Evolutionary conservation across 345 rosid genomes (phyloP).

Genomic region (Bretschneidera sinensis): DNA sequence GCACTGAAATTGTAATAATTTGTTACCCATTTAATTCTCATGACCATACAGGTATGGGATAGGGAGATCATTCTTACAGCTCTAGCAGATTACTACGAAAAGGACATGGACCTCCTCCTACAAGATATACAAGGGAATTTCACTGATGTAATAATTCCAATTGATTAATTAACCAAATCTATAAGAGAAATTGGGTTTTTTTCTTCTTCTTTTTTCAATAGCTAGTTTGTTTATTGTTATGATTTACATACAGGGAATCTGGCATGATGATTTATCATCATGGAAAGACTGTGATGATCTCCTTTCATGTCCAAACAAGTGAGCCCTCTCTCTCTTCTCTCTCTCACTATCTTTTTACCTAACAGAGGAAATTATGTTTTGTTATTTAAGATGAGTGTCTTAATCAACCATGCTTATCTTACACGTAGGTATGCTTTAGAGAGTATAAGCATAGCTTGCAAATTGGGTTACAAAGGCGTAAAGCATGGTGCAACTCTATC

Average conservation of each 20-base stretch:
- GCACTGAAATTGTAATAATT: no score
- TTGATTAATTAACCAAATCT: no score
- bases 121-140: conserved; percentile 59
- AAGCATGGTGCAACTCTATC: conserved; percentile 62
- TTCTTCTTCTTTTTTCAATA: not conserved
- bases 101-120: conserved; percentile 68
- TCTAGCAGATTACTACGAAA: conserved; percentile 62
- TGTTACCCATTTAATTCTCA: no score
- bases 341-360: no score
- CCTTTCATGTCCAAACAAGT: conserved; percentile 65
- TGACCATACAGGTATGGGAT: conserved; percentile 92
- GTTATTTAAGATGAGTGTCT: no score
- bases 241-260: conserved; percentile 51
- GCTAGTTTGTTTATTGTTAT: not conserved
- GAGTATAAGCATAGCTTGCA: conserved; percentile 81
- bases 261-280: conserved; percentile 65
- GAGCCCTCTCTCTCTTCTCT: conserved; percentile 10
- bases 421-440: conserved; percentile 63
- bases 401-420: conserved; percentile 2
- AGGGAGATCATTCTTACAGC: conserved; percentile 86
- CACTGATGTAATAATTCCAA: conserved; percentile 78
- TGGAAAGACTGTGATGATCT: conserved; percentile 79
- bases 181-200: no score
- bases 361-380: no score
- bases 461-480: conserved; percentile 85